Conservation (phyloP, 2,329 filamentous ascomycete species). For the Exophiala xenobiotica region DNA sequence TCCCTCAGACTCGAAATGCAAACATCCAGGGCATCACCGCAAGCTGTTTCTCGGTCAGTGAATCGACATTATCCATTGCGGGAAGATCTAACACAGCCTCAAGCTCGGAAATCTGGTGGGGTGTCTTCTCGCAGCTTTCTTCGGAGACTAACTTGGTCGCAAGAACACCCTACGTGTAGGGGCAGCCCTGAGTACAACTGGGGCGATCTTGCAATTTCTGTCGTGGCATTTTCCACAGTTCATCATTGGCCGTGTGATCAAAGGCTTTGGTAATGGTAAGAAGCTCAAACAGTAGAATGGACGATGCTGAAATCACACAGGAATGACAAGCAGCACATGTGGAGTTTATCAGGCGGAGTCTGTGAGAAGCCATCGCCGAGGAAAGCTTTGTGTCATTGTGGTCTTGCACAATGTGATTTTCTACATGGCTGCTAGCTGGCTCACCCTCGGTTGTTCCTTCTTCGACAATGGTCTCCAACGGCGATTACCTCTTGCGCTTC, state of each 20-base stretch:
- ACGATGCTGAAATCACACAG: not conserved
- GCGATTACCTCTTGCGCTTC: not conserved
- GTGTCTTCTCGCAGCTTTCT: not conserved
- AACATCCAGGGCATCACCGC: not conserved
- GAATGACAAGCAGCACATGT: not conserved
- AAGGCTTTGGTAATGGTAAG: not conserved
- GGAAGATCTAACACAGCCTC: not conserved
- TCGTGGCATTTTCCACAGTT: not conserved
- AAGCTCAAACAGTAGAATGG: not conserved
- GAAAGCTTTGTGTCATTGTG: not conserved
- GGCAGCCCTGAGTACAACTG: not conserved
- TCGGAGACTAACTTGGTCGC: not conserved
- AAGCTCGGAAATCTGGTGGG: not conserved
- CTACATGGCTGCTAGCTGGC: not conserved
- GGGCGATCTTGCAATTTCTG: not conserved
- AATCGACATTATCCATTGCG: not conserved
- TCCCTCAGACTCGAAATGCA: not conserved
- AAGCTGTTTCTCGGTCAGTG: not conserved
- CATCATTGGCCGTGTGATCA: not conserved
- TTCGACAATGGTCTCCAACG: not conserved
- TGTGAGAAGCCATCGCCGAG: not conserved
- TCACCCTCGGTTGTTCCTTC: not conserved
- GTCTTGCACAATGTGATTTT: not conserved
- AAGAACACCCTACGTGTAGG: not conserved
- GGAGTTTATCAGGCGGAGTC: not conserved